phyloP scores from a whole-genome alignment of 1,284 basidiomycete species.

The Naganishia albida region DNA sequence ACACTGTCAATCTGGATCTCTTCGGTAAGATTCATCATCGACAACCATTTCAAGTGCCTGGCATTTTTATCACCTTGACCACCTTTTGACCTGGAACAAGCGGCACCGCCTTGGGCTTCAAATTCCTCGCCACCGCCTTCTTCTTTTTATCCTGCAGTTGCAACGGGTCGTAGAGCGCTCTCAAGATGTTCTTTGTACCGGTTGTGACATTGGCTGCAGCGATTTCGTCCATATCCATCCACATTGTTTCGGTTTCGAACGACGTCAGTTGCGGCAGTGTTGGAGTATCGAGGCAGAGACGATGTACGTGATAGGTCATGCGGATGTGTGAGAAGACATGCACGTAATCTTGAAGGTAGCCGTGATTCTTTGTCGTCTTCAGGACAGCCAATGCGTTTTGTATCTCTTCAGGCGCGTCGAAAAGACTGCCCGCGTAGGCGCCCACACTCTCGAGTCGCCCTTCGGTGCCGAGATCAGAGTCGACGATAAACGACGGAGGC shows the following conservation, averaged over 20 bases:
- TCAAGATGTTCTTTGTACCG: conserved; percentile 54
- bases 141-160: conserved; percentile 22
- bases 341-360: conserved; percentile 61
- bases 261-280: conserved; percentile 7
- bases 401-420: conserved; percentile 1
- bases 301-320: conserved; percentile 75
- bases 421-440: not conserved
- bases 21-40: not conserved
- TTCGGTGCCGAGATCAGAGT: not conserved
- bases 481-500: conserved; percentile 46
- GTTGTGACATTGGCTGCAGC: conserved; percentile 50
- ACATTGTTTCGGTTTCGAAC: conserved; percentile 32
- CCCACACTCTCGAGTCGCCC: conserved; percentile 29
- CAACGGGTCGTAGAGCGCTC: conserved; percentile 42
- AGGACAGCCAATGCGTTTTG: not conserved
- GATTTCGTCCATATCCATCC: conserved; percentile 43
- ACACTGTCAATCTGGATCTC: too few relatives aligned
- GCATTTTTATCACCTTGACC: conserved; percentile 25
- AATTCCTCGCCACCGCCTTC: not conserved
- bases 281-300: conserved; percentile 37
- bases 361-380: not conserved
- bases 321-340: conserved; percentile 90
- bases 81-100: not conserved
- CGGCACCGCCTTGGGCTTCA: conserved; percentile 1
- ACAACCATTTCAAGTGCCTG: not conserved